Base-by-base conservation (phyloP, 2,329 filamentous ascomycete genomes). In the Torrubiella hemipterigena region DNA sequence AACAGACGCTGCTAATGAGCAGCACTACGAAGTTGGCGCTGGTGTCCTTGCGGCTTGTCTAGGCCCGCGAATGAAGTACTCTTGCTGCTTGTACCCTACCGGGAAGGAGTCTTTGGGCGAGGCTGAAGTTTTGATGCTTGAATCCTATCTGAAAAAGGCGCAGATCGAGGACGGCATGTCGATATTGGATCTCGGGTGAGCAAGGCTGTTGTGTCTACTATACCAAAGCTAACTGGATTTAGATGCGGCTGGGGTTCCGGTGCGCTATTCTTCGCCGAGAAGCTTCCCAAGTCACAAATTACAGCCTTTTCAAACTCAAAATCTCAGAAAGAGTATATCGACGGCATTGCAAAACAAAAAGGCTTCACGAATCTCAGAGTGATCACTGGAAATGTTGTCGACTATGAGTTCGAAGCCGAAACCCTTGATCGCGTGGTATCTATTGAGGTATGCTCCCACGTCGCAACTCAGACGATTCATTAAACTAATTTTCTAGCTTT, bases 11-110 rank as follows among this genome's bases (percentile, higher is more conserved):
- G 77, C 78, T 15, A 81, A 82, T 48, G 58, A 68, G 43, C 77
- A 82, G 60, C 77, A 82, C 52, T 82, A 83, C 46, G 77, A 82
- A 54, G 77, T 82, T 24, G 74, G 73, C 23, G 79, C 77, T 0
- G 72, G 71, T 4, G 69, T 81, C 16, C 51, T 82, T 24, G 53
- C 56, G 17, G 68, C 65, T 17, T 74, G 67, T 49, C 55, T 83
- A 16, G 78, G 78, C 1, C 73, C 74, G 4, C 58, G 76, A 33
- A 81, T 82, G 75, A 82, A 82, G 62, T 83, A 81, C 50, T 76
- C 69, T n/a, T 66, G 61, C 40, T 78, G 72, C 48, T 56, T 79
- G 45, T 82, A 82, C 49, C 67, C 69, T 4, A 69, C 66, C 37
- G 74, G 73, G 12, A 56, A 58, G 37, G 70, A 77, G 55, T 77